A percentile compares a stretch with the other conserved stretches of the same genome.
Conservation (phyloP, 805 yeast genomes). For the Pichia cephalocereana region DNA sequence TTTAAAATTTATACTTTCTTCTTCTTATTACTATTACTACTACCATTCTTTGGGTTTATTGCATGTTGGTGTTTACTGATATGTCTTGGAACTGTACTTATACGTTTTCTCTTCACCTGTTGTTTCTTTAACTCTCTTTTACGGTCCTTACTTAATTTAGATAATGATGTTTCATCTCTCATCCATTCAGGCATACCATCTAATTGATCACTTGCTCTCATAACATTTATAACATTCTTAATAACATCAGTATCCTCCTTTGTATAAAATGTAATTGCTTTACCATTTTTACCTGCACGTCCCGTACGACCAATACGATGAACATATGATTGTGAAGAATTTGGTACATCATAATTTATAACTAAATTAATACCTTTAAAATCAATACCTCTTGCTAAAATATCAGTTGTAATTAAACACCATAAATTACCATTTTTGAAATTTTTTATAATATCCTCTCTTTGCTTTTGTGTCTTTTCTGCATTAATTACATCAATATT, state of each 20-base stretch:
- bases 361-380: slow-evolving; percentile 93
- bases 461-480: slow-evolving; percentile 80
- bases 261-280: slow-evolving; percentile 87
- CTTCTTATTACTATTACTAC: slow-evolving; percentile 5
- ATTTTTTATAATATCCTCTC: slow-evolving; percentile 74
- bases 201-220: slow-evolving; percentile 82
- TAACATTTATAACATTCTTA: slow-evolving; percentile 82
- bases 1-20: too few species aligned
- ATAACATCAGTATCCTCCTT: slow-evolving; percentile 74
- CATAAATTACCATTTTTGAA: slow-evolving; percentile 88
- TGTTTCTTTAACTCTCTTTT: slow-evolving; percentile 51
- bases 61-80: slow-evolving; percentile 30
- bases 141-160: slow-evolving; percentile 54
- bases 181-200: slow-evolving; percentile 71
- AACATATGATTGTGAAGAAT: slow-evolving; percentile 86
- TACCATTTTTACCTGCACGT: slow-evolving; percentile 81
- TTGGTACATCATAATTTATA: slow-evolving; percentile 94
- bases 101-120: slow-evolving; percentile 57
- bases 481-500: slow-evolving; percentile 96
- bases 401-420: slow-evolving; percentile 96
- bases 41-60: slow-evolving; percentile 50
- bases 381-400: slow-evolving; percentile 92
- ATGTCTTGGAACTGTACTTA: slow-evolving; percentile 67
- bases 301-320: slow-evolving; percentile 99
- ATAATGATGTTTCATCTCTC: slow-evolving; percentile 42